Base-by-base conservation (phyloP, 345 rosid species). In the Barbarea vulgaris region DNA sequence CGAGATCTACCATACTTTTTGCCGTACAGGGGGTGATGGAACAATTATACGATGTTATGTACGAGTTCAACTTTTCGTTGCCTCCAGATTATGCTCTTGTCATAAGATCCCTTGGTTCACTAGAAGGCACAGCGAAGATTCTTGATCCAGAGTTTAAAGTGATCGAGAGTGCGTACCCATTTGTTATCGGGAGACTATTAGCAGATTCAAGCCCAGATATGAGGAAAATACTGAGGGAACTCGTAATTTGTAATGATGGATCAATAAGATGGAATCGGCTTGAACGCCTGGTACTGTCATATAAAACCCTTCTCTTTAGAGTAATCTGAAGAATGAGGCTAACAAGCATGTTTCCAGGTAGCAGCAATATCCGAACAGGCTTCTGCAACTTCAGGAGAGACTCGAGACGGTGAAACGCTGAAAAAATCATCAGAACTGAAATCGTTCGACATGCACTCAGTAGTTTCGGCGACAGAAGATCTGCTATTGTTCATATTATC, bases 11-110 rank as follows among this genome's bases (percentile, higher is more conserved):
- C 37, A 47, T 78, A 31, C 21, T 0, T 28, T 69, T 70, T 79
- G 37, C 42, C 79, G 80, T 64, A 53, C 92, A 92, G 97, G 90
- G 93, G 21, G 84, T 90, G 76, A 92, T 92, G 97, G 81, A 79
- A 70, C 96, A 87, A 70, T 58, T 95, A 33, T 95, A 92, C 50
- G 90, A 95, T 80, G 82, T 95, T 63, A 92, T 92, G 97, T 95
- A 92, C 58, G 97, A 86, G 67, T 92, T 90, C 75, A 83, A 90
- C 79, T 87, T 95, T 77, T 92, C 93, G 28, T 89, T 92, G 44
- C 97, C 99, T 31, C 97, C 96, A 4, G 97, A 95, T 71, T 95
- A 92, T 84, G 99, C 97, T 58, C 81, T 90, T 75, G 99, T 92
- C 72, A 83, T 89, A 79, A 85, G 99, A 87, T 96, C 97, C 6